These are phyloP conservation scores for Pichia norvegensis DNA, from an alignment of 1,139 yeast genomes.

Conservation along the genomic window DNA sequence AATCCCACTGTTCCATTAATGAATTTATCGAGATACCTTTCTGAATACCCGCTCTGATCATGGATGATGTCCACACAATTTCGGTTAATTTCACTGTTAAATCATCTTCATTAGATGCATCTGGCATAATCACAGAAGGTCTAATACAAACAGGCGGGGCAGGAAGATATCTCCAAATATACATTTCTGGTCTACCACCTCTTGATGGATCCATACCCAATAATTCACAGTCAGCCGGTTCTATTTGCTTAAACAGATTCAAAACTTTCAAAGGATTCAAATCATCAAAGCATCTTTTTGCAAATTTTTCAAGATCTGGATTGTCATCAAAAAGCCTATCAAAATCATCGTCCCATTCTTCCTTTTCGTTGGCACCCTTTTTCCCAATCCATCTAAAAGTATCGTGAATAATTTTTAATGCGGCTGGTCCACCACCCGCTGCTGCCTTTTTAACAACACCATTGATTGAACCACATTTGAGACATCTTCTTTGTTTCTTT, in stretches of 20 bases:
- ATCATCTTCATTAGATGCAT: slow-evolving; percentile 94
- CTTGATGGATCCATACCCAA: slow-evolving; percentile 82
- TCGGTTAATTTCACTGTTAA: slow-evolving; percentile 92
- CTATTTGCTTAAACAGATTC: slow-evolving; percentile 76
- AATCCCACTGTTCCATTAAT: slow-evolving; percentile 99
- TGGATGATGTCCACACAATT: slow-evolving; percentile 90
- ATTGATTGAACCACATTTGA: slow-evolving; percentile 77
- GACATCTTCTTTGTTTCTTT: slow-evolving; percentile 87
- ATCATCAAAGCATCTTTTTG: slow-evolving; percentile 86
- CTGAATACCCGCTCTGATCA: slow-evolving; percentile 89
- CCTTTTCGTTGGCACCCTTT: slow-evolving; percentile 77
- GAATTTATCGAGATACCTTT: slow-evolving; percentile 89
- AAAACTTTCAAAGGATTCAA: slow-evolving; percentile 87
- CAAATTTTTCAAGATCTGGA: slow-evolving; percentile 85
- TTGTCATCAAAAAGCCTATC: slow-evolving; percentile 59
- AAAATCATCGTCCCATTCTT: slow-evolving; percentile 79
- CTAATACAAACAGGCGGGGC: slow-evolving; percentile 99
- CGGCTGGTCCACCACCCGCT: slow-evolving; percentile 83
- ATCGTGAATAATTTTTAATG: slow-evolving; percentile 90
- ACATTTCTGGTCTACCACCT: slow-evolving; percentile 94
- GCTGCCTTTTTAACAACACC: slow-evolving; percentile 99
- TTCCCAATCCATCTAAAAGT: slow-evolving; percentile 95
- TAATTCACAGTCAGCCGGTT: slow-evolving; percentile 84
- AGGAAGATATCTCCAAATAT: slow-evolving; percentile 93
- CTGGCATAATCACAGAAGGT: slow-evolving; percentile 93